A percentile compares a stretch with the other conserved stretches of the same genome.
These are phyloP conservation scores for Phoma sp. DNA, from an alignment of 2,329 filamentous ascomycete species.

Conservation along the genomic window DNA sequence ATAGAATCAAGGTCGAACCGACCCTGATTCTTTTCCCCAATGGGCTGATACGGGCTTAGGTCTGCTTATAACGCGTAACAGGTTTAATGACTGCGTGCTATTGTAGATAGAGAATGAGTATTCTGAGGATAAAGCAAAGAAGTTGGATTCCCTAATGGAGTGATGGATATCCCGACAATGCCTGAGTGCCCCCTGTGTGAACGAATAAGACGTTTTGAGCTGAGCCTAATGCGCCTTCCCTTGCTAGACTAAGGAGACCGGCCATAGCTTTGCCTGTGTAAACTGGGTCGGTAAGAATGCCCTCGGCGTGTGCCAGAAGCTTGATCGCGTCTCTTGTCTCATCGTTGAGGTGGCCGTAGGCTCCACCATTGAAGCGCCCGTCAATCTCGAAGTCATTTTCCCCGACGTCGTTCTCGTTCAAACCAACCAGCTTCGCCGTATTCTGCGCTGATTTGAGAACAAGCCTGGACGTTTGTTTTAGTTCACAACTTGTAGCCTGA, in stretches of 20 bases:
- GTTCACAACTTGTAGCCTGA: slow-evolving; percentile 13
- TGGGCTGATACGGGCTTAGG: no score
- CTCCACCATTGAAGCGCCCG: slow-evolving; percentile 4
- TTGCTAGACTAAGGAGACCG: slow-evolving; percentile 1
- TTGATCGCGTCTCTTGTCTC: slow-evolving; percentile 7
- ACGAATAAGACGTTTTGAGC: slow-evolving; percentile 9
- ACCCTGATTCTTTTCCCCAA: no score
- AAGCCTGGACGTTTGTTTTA: slow-evolving; percentile 4
- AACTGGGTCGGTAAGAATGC: slow-evolving; percentile 11
- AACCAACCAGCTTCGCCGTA: slow-evolving; percentile 2
- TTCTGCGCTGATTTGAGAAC: neutral
- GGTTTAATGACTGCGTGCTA: no score
- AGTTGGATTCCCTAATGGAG: no score
- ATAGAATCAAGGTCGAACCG: no score
- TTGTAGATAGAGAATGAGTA: no score
- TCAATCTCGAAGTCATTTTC: slow-evolving; percentile 7
- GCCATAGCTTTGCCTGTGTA: slow-evolving; percentile 15
- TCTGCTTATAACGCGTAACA: no score
- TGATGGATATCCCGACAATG: slow-evolving; percentile 8
- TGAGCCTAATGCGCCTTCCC: slow-evolving; percentile 1
- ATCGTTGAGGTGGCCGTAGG: slow-evolving; percentile 5
- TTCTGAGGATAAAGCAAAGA: no score
- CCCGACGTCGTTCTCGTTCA: slow-evolving; percentile 2
- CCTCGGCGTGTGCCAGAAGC: slow-evolving; percentile 4
- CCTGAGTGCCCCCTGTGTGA: slow-evolving; percentile 11